phyloP scores from a whole-genome alignment of 177 flowering plant genomes.

The Vitis hybrid region DNA sequence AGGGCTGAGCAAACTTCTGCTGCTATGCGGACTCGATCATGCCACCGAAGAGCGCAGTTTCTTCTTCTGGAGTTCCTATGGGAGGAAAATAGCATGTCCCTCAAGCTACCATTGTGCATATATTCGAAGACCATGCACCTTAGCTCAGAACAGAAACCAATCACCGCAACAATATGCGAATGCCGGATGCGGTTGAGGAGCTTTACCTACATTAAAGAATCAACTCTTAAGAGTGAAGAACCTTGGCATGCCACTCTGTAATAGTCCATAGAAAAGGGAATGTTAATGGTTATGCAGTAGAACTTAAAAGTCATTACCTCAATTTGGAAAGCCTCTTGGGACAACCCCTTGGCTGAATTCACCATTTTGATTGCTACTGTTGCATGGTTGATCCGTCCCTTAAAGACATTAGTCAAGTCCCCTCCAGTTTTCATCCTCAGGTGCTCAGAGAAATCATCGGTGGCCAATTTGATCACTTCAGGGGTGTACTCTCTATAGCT shows the following conservation, averaged over 20 bases:
- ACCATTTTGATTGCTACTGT: conserved; percentile 48
- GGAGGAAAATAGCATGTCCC: conserved; percentile 36
- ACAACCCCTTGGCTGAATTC: conserved; percentile 11
- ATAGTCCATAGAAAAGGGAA: background rate
- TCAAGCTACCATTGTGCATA: conserved; percentile 57
- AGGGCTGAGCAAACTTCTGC: conserved; percentile 51
- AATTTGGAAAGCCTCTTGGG: conserved; percentile 34
- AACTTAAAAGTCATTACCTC: conserved; percentile 33
- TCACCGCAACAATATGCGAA: conserved; percentile 45
- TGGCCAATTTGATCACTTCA: conserved; percentile 51
- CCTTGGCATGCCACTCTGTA: too few relatives aligned
- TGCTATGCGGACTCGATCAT: conserved; percentile 51
- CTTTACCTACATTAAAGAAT: conserved; percentile 37
- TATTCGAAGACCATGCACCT: conserved; percentile 56
- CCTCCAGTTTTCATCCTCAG: conserved; percentile 37
- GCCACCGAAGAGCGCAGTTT: conserved; percentile 44
- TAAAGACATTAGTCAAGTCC: conserved; percentile 33
- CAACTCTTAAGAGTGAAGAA: background rate
- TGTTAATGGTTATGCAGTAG: background rate
- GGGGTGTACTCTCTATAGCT: conserved; percentile 43
- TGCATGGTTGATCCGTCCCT: conserved; percentile 37
- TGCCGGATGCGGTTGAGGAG: conserved; percentile 41
- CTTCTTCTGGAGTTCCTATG: conserved; percentile 19
- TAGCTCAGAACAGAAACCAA: conserved; percentile 55
- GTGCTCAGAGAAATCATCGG: conserved; percentile 45